These are phyloP conservation scores for Daldinia concentrica DNA, from an alignment of 495 filamentous ascomycete species.

Conservation along the genomic window DNA sequence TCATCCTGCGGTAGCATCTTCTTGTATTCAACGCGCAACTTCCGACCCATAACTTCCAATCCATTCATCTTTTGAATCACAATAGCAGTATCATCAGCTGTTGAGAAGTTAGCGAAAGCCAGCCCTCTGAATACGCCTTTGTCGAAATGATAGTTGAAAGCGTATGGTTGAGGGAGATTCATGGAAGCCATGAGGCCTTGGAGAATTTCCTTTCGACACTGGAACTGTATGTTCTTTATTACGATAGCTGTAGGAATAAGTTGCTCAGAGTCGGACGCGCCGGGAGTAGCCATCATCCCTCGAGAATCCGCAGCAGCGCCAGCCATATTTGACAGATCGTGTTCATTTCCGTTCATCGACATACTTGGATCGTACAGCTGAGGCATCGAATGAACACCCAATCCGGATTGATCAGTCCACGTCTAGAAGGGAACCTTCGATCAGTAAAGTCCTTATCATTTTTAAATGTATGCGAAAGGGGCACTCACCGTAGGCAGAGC, in stretches of 20 bases:
- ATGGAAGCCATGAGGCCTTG: conserved; percentile 91
- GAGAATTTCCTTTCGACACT: conserved; percentile 95
- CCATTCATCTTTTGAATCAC: conserved; percentile 94
- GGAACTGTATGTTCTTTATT: conserved; percentile 99
- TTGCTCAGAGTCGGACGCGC: conserved; percentile 69
- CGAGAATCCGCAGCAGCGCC: conserved; percentile 43
- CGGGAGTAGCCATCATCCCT: conserved; percentile 47
- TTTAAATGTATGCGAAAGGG: conserved; percentile 38
- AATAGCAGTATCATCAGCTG: conserved; percentile 86
- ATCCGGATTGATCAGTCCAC: conserved; percentile 58
- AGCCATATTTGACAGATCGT: conserved; percentile 36
- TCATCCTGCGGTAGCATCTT: conserved; percentile 98
- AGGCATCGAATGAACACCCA: conserved; percentile 54
- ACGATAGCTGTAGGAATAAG: conserved; percentile 98
- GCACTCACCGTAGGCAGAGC: conserved; percentile 59
- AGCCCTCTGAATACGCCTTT: conserved; percentile 96
- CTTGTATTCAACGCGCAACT: conserved; percentile 97
- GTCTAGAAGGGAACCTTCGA: conserved; percentile 44
- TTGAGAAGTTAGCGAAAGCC: conserved; percentile 98
- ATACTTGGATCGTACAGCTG: conserved; percentile 48
- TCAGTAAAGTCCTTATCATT: conserved; percentile 15
- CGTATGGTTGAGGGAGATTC: conserved; percentile 90
- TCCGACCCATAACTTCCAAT: conserved; percentile 92
- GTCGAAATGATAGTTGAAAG: conserved; percentile 99
- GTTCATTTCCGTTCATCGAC: conserved; percentile 49